phyloP scores from a whole-genome alignment of 129 eudicot genomes.

The Oenanthe sinensis region DNA sequence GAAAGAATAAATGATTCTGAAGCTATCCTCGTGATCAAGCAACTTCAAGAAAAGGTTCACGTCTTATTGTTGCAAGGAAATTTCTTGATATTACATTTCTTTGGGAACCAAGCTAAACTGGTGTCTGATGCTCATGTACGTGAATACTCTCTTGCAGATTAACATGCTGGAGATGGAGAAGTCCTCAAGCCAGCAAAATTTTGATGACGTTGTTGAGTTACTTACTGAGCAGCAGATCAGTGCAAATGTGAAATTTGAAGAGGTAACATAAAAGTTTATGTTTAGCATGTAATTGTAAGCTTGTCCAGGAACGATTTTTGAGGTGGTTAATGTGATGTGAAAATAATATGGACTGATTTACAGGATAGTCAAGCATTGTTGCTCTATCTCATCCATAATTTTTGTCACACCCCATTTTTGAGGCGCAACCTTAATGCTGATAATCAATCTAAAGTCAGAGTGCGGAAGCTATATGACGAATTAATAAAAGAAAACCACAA shows the following conservation, averaged over 20 bases:
- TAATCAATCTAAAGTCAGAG: too few species aligned
- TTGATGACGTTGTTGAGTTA: slow-evolving; percentile 47
- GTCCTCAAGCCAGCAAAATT: slow-evolving; percentile 47
- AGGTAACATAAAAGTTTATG: slow-evolving; percentile 35
- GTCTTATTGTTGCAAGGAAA: slow-evolving; percentile 1
- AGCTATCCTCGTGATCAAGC: slow-evolving; percentile 49
- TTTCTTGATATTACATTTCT: background rate
- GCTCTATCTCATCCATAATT: background rate
- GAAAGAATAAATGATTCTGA: slow-evolving; percentile 33
- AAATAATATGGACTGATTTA: background rate
- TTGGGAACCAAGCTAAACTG: background rate
- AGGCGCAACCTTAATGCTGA: too few species aligned
- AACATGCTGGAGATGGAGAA: slow-evolving; percentile 67
- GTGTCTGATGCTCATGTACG: slow-evolving; percentile 5
- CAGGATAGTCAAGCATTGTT: background rate
- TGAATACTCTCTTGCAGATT: slow-evolving; percentile 33
- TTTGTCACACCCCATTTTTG: too few species aligned
- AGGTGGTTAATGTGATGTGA: background rate
- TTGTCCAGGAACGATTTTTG: background rate
- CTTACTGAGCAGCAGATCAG: slow-evolving; percentile 43
- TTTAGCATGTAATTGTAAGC: background rate
- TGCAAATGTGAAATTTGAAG: slow-evolving; percentile 50
- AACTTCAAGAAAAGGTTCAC: slow-evolving; percentile 80
- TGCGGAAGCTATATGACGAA: too few species aligned
- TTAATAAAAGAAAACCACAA: too few species aligned